phyloP scores from a whole-genome alignment of 306 rosid species.

The Ammopiptanthus mongolicus region DNA sequence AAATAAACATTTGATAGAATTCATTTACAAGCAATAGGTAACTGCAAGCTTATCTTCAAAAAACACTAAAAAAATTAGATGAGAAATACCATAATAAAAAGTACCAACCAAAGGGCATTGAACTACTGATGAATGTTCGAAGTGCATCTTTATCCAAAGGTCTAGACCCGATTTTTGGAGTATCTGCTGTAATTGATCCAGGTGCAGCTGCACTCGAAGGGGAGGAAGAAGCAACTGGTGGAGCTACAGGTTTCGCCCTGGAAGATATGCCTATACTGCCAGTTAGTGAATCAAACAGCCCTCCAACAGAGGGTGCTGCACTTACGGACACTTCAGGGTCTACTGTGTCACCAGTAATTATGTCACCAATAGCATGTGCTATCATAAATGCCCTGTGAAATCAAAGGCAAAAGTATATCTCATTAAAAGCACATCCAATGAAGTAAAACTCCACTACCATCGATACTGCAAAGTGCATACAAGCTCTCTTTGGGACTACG shows the following conservation, averaged over 20 bases:
- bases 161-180: constrained; percentile 58
- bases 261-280: constrained; percentile 91
- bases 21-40: constrained; percentile 22
- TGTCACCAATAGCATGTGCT: constrained; percentile 87
- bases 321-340: constrained; percentile 82
- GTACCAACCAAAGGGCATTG: constrained; percentile 99
- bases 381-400: constrained; percentile 75
- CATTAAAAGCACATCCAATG: background rate
- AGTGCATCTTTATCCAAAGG: constrained; percentile 85
- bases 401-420: constrained; percentile 24
- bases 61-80: constrained; percentile 26
- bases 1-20: constrained; percentile 14
- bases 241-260: constrained; percentile 74
- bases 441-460: constrained; percentile 14
- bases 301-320: constrained; percentile 89
- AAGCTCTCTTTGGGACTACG: background rate
- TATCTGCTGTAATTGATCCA: constrained; percentile 62
- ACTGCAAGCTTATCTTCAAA: constrained; percentile 25
- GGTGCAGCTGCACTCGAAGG: constrained; percentile 45
- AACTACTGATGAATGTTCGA: constrained; percentile 77
- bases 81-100: constrained; percentile 65
- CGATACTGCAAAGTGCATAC: background rate
- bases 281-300: constrained; percentile 87
- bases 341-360: constrained; percentile 61
- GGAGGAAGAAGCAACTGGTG: constrained; percentile 56